A percentile compares a stretch with the other conserved stretches of the same genome.
Evolutionary conservation across 1,284 basidiomycete species (phyloP).

Genomic region (Vanrija humicola): DNA sequence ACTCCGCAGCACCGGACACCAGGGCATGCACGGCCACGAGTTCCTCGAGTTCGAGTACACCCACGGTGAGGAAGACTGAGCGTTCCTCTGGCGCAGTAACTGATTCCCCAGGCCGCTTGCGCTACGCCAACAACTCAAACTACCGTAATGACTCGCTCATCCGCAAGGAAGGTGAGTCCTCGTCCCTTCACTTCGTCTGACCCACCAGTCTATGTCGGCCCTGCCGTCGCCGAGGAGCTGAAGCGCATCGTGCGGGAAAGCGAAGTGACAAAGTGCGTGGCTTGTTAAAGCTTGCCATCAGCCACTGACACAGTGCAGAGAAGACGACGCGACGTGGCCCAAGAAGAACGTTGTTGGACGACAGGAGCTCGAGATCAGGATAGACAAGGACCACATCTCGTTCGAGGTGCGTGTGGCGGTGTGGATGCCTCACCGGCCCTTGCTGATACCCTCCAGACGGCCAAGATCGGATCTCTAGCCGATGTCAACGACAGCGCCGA

Average conservation of each 20-base stretch:
- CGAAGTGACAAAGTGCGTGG: conserved; percentile 84
- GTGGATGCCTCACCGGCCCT: neutral
- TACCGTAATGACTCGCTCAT: conserved; percentile 96
- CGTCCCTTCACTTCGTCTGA: too few species aligned
- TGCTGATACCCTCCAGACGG: conserved; percentile 60
- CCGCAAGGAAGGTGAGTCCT: conserved; percentile 99
- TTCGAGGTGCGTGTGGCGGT: conserved; percentile 72
- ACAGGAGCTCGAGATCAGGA: conserved; percentile 91
- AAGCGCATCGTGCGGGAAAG: conserved; percentile 91
- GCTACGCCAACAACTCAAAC: conserved; percentile 99
- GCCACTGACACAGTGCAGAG: conserved; percentile 55
- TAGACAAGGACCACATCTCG: conserved; percentile 93
- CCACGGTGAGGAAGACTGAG: conserved; percentile 55
- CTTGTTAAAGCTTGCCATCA: too few species aligned
- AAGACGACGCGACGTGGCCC: conserved; percentile 97
- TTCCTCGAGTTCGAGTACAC: conserved; percentile 99
- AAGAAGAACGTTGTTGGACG: conserved; percentile 98
- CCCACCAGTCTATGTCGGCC: conserved; percentile 82
- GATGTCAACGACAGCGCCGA: conserved; percentile 97
- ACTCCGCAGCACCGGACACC: conserved; percentile 76
- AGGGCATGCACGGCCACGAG: conserved; percentile 93
- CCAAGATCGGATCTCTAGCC: conserved; percentile 93
- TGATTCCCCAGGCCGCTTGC: conserved; percentile 61
- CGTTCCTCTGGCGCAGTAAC: neutral
- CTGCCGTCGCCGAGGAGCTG: conserved; percentile 85